Evolutionary conservation across 352 stramenopile species (phyloP), one percentile per base, ranked within the genome.

Genomic region (Phytophthora hybrid): DNA sequence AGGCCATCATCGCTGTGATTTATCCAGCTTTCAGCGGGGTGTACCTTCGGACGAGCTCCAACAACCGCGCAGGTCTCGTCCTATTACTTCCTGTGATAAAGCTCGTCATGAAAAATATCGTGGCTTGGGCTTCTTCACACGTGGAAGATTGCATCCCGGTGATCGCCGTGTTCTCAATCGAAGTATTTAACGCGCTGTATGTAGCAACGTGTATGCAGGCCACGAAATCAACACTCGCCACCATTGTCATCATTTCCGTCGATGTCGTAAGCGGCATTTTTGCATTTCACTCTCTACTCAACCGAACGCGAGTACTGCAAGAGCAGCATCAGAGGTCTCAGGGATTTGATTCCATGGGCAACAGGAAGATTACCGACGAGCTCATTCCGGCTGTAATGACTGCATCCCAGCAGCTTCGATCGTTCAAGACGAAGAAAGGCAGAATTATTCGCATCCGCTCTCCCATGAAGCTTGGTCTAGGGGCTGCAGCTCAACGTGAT

Each of bases 131-230:
- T 10, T 69, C 46, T 6, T 37, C 34, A 2, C 65, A 73, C 3
- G 58, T 77, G 16, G 65, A 73, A 53, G 71, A 82, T n/a, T 70
- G 65, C 21, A 39, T 82, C 5, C 71, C 71, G 2, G 67, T 74
- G 5, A 63, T 67, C 2, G 58, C 67, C 1, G 66, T 83, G 16
- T 76, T 80, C 29, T 71, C 74, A 1, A 74, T 82, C 34, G 71
- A 82, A 26, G 71, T 82, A 0, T 82, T 79, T 26, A 77, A 78
- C n/a, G 62, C 73, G 10, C 53, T 82, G 0, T 82, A 80, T 53
- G 55, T 73, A 4, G 61, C 62, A 0, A 68, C 59, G 1, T 76
- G 68, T 18, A 78, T 82, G 72, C 72, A 82, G 51, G 71, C 21
- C n/a, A 56, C 64, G 10, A 74, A 70, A 52, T 79, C 71, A 1